Percentiles rank a stretch among this genome's conserved stretches.
Evolutionary conservation across 768 basidiomycete species (phyloP).

Genomic region (Tulasnella calospora): DNA sequence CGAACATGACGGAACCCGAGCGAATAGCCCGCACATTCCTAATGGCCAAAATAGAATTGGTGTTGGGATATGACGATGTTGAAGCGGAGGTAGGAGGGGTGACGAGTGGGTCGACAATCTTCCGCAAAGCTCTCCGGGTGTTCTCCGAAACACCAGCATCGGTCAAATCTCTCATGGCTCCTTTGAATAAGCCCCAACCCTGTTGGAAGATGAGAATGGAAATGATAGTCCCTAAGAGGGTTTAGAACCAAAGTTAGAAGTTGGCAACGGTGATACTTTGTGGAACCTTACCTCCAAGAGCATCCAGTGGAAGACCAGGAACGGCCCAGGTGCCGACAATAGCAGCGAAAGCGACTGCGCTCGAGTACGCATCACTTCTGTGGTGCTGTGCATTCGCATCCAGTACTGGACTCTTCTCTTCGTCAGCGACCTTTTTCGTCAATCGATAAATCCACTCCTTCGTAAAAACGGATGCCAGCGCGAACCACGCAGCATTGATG

Average conservation of each 20-base stretch:
- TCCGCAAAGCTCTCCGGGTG: constrained; percentile 52
- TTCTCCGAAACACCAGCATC: constrained; percentile 69
- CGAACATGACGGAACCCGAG: constrained; percentile 73
- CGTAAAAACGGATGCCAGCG: constrained; percentile 64
- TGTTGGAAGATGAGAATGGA: constrained; percentile 84
- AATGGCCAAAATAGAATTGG: constrained; percentile 43
- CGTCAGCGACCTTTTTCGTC: constrained; percentile 83
- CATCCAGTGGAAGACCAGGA: constrained; percentile 84
- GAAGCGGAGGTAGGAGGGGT: constrained; percentile 34
- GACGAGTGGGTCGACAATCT: constrained; percentile 54
- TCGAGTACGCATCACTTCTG: constrained; percentile 94
- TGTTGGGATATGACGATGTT: constrained; percentile 7
- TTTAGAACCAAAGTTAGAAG: constrained; percentile 16
- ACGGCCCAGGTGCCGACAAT: constrained; percentile 87
- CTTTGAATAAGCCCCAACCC: constrained; percentile 59
- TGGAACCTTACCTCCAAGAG: constrained; percentile 69
- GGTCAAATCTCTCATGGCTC: constrained; percentile 74
- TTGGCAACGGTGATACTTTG: constrained; percentile 26
- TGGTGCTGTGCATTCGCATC: constrained; percentile 97
- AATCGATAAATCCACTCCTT: constrained; percentile 94
- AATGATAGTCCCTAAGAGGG: constrained; percentile 64
- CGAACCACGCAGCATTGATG: constrained; percentile 97
- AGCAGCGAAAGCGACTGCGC: constrained; percentile 82
- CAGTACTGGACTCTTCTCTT: constrained; percentile 86
- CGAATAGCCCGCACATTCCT: constrained; percentile 62